These are phyloP conservation scores for Epichloe sibirici DNA, from an alignment of 2,329 filamentous ascomycete species.

Conservation along the genomic window DNA sequence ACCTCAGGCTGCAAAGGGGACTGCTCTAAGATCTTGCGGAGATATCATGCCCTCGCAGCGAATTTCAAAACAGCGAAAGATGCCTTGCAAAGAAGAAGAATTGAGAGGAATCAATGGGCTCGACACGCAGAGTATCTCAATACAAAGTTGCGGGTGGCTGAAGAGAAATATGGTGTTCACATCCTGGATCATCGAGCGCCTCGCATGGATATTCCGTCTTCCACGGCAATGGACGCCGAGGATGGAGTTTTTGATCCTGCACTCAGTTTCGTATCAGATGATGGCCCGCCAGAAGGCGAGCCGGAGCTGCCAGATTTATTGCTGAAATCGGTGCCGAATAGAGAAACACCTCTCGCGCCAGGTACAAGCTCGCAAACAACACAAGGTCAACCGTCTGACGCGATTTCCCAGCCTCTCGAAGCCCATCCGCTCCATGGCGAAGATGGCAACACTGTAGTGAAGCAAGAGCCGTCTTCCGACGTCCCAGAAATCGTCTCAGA, in stretches of 20 bases:
- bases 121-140: constrained; percentile 31
- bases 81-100: constrained; percentile 27
- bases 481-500: constrained; percentile 38
- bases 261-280: constrained; percentile 3
- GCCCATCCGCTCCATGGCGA: constrained; percentile 9
- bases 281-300: neutral
- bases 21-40: constrained; percentile 25
- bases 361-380: constrained; percentile 16
- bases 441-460: constrained; percentile 19
- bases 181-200: constrained; percentile 14
- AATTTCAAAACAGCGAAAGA: constrained; percentile 30
- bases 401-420: constrained; percentile 13
- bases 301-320: constrained; percentile 1
- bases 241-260: neutral
- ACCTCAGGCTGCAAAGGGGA: constrained; percentile 13
- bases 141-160: constrained; percentile 29
- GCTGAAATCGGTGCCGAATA: neutral
- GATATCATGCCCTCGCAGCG: constrained; percentile 27
- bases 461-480: constrained; percentile 44
- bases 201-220: constrained; percentile 1
- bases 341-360: constrained; percentile 4
- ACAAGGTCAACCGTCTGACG: constrained; percentile 15
- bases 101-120: constrained; percentile 32
- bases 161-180: constrained; percentile 23
- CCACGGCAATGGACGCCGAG: constrained; percentile 4